Evolutionary conservation across 2,329 filamentous ascomycete genomes (phyloP).

Genomic region (Aspergillus neotritici): DNA sequence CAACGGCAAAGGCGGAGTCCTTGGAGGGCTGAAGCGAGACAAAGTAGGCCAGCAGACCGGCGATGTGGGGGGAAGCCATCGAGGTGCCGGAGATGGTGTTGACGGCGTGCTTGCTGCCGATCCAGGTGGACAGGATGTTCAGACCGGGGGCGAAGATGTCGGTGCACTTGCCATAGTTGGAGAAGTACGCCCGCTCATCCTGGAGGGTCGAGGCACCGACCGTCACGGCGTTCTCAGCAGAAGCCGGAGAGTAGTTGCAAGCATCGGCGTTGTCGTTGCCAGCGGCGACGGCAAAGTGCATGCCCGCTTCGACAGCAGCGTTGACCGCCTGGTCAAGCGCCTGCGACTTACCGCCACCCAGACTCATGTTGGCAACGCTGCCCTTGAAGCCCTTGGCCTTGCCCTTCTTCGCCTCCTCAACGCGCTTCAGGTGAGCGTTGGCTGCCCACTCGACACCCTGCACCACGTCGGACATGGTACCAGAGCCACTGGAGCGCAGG

Average conservation of each 20-base stretch:
- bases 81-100: constrained; percentile 99
- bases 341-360: constrained; percentile 93
- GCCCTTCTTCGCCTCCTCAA: constrained; percentile 72
- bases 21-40: constrained; percentile 87
- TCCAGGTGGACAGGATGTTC: constrained; percentile 98
- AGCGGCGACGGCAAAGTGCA: constrained; percentile 97
- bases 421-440: constrained; percentile 68
- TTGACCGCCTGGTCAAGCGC: constrained; percentile 90
- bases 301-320: constrained; percentile 81
- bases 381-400: constrained; percentile 98
- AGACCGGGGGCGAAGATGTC: constrained; percentile 98
- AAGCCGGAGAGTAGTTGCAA: constrained; percentile 97
- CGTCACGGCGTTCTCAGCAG: constrained; percentile 84
- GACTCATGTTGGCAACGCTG: constrained; percentile 97
- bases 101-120: constrained; percentile 88
- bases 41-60: constrained; percentile 94
- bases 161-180: constrained; percentile 99
- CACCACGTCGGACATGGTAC: constrained; percentile 97
- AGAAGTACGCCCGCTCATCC: constrained; percentile 98
- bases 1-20: constrained; percentile 87
- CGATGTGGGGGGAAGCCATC: constrained; percentile 97
- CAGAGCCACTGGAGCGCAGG: constrained; percentile 91
- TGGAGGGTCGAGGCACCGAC: constrained; percentile 90
- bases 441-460: constrained; percentile 97
- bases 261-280: constrained; percentile 99